Percentiles rank a stretch among this genome's conserved stretches.
Evolutionary conservation across 192 early-diverging fungal genomes (phyloP).

Genomic region (Lobosporangium transversale): DNA sequence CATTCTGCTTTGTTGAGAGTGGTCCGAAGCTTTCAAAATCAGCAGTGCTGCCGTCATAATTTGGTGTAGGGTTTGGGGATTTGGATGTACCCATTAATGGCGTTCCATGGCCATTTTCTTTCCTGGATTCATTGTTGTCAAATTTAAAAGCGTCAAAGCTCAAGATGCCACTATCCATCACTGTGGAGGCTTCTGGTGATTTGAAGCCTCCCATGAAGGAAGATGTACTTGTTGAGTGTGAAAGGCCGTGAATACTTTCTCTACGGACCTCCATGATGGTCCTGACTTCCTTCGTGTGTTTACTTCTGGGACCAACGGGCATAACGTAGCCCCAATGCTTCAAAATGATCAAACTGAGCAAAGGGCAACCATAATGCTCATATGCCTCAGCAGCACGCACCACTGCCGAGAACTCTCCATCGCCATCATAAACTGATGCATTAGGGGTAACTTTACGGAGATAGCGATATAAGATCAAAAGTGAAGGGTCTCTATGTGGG

Average conservation of each 20-base stretch:
- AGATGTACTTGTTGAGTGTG: constrained; percentile 23
- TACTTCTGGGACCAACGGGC: constrained; percentile 20
- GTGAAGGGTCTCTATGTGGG: constrained; percentile 67
- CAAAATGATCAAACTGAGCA: constrained; percentile 79
- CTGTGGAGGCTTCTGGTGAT: neutral
- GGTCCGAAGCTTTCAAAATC: constrained; percentile 30
- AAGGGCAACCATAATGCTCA: constrained; percentile 81
- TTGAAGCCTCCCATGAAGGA: constrained; percentile 23
- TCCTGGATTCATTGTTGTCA: neutral
- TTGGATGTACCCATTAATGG: constrained; percentile 27
- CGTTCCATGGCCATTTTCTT: constrained; percentile 10
- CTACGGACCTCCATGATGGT: constrained; percentile 29
- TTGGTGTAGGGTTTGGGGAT: neutral
- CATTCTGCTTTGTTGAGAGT: constrained; percentile 4
- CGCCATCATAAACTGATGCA: constrained; percentile 54
- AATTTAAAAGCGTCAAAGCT: constrained; percentile 16
- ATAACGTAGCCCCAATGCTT: constrained; percentile 57
- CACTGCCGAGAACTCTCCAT: constrained; percentile 72
- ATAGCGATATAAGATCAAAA: constrained; percentile 77
- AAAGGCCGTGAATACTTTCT: constrained; percentile 19
- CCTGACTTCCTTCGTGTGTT: constrained; percentile 8
- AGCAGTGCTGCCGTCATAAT: constrained; percentile 5
- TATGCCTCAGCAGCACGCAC: constrained; percentile 72
- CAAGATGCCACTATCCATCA: constrained; percentile 7
- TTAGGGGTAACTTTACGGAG: constrained; percentile 65